These are phyloP conservation scores for Spizellomyces punctatus DNA, from an alignment of 192 early-diverging fungal species.

Conservation along the genomic window DNA sequence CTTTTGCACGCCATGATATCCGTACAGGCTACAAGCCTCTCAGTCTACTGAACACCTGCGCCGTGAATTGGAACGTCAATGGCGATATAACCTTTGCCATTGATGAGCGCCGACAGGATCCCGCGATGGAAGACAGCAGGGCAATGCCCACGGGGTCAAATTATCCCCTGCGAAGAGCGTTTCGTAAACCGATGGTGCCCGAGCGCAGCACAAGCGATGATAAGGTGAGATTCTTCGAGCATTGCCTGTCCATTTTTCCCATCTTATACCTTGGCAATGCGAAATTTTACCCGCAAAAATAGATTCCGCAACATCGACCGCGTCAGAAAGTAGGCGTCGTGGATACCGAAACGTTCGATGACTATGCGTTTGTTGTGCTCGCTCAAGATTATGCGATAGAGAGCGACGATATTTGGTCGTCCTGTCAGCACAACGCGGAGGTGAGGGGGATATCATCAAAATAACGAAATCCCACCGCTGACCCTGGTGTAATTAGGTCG, in stretches of 20 bases:
- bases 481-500: constrained; percentile 42
- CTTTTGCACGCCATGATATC: constrained; percentile 65
- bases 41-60: constrained; percentile 54
- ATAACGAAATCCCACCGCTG: neutral
- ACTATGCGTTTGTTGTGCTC: constrained; percentile 64
- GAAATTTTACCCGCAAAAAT: too few relatives aligned
- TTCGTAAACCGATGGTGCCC: constrained; percentile 27
- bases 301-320: constrained; percentile 22
- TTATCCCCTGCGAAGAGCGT: constrained; percentile 10
- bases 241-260: too few relatives aligned
- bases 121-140: neutral
- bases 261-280: too few relatives aligned
- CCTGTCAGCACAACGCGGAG: constrained; percentile 66
- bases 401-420: constrained; percentile 44
- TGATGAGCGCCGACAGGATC: constrained; percentile 37
- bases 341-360: constrained; percentile 63
- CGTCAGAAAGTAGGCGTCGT: constrained; percentile 16
- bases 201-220: constrained; percentile 15
- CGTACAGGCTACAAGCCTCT: constrained; percentile 46
- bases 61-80: constrained; percentile 63
- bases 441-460: constrained; percentile 25
- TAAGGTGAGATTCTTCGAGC: neutral
- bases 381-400: constrained; percentile 67
- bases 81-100: constrained; percentile 69
- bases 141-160: too few relatives aligned